These are phyloP conservation scores for Suhomyces maxii DNA, from an alignment of 1,139 yeast genomes.

Conservation along the genomic window DNA sequence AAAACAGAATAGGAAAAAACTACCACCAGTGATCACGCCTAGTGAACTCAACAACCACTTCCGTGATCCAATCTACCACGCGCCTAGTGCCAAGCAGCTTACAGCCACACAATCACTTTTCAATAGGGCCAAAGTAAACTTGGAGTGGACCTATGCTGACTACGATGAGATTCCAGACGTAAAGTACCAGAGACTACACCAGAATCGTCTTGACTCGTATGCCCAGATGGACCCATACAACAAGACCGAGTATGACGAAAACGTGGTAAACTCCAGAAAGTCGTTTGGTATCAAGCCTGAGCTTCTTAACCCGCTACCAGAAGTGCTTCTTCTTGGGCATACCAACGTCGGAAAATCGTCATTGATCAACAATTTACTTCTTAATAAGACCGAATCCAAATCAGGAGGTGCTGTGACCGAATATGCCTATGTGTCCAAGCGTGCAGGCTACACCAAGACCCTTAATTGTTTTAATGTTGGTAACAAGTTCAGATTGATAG, in stretches of 20 bases:
- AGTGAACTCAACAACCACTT: slow-evolving; percentile 24
- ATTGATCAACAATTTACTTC: slow-evolving; percentile 56
- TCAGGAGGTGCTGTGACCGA: slow-evolving; percentile 29
- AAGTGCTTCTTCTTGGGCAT: slow-evolving; percentile 71
- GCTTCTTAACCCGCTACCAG: slow-evolving; percentile 50
- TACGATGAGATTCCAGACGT: slow-evolving; percentile 62
- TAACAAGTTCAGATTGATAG: slow-evolving; percentile 63
- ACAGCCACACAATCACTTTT: slow-evolving; percentile 36
- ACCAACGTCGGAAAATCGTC: slow-evolving; percentile 88
- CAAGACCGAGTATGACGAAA: slow-evolving; percentile 21
- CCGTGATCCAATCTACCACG: slow-evolving; percentile 17
- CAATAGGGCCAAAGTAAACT: slow-evolving; percentile 39
- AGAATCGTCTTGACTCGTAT: slow-evolving; percentile 19
- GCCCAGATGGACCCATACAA: slow-evolving; percentile 21
- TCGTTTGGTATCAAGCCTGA: slow-evolving; percentile 35
- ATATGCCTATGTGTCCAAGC: slow-evolving; percentile 55
- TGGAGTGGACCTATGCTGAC: slow-evolving; percentile 61
- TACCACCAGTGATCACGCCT: slow-evolving; percentile 23
- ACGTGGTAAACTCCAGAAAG: slow-evolving; percentile 17
- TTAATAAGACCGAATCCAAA: slow-evolving; percentile 27
- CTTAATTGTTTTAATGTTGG: slow-evolving; percentile 72
- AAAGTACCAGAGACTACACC: slow-evolving; percentile 30
- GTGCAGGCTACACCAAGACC: slow-evolving; percentile 77
- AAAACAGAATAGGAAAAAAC: slow-evolving; percentile 9
- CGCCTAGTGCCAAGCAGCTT: slow-evolving; percentile 15